Conservation (phyloP, 1,139 yeast species). For the Suhomyces wounanorum region DNA sequence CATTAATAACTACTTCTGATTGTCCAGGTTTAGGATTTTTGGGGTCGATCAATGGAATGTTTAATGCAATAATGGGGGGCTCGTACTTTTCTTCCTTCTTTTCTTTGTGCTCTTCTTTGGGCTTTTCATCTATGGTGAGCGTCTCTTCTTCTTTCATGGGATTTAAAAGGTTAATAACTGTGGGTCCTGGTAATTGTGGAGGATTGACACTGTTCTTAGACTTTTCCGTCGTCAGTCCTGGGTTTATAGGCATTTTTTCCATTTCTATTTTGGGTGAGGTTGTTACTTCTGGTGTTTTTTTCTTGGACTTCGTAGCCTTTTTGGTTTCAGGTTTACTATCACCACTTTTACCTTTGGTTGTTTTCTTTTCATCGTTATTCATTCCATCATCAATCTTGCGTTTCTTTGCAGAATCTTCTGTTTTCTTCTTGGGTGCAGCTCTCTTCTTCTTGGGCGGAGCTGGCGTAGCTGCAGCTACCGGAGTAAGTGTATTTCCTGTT, state of each 20-base stretch:
- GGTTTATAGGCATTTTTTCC: conserved; percentile 20
- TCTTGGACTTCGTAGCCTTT: conserved; percentile 12
- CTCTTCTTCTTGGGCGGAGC: conserved; percentile 17
- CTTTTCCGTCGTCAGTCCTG: conserved; percentile 26
- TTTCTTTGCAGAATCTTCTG: conserved; percentile 18
- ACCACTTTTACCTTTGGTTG: conserved; percentile 10
- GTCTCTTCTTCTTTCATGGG: conserved; percentile 16
- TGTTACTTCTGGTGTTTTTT: conserved; percentile 13
- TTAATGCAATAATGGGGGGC: conserved; percentile 51
- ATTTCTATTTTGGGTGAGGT: conserved; percentile 21
- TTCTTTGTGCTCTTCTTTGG: conserved; percentile 16
- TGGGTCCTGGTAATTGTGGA: conserved; percentile 20
- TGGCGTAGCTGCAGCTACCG: conserved; percentile 4
- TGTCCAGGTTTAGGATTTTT: conserved; percentile 59
- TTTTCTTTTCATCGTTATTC: conserved; percentile 8
- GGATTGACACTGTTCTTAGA: conserved; percentile 6
- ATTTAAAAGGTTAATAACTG: conserved; percentile 21
- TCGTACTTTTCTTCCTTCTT: conserved; percentile 31
- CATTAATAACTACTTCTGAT: conserved; percentile 76
- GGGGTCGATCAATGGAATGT: conserved; percentile 57
- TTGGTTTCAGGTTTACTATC: conserved; percentile 14
- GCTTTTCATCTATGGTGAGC: conserved; percentile 6
- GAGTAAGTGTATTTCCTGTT: background rate
- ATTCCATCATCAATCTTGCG: conserved; percentile 18
- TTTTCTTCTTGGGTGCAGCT: conserved; percentile 19